A percentile compares a stretch with the other conserved stretches of the same genome.
These are phyloP conservation scores for Moelleriella libera DNA, from an alignment of 2,329 filamentous ascomycete genomes.

Conservation along the genomic window DNA sequence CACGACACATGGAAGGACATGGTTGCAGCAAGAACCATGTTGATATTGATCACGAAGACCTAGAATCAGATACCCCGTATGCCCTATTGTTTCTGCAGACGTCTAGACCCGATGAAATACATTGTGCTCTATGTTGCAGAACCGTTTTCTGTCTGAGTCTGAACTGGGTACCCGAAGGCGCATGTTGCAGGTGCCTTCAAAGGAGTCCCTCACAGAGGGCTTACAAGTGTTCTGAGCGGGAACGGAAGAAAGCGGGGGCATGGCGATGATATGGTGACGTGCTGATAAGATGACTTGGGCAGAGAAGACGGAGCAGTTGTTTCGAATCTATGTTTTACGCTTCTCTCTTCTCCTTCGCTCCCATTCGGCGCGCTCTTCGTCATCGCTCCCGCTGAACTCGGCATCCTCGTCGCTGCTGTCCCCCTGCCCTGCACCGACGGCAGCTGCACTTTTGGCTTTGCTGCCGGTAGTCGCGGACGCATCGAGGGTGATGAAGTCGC, in stretches of 20 bases:
- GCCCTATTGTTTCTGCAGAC: slow-evolving; percentile 1
- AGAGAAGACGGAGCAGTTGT: no score
- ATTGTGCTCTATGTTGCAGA: no score
- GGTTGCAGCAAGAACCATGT: neutral
- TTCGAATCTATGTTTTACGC: slow-evolving; percentile 8
- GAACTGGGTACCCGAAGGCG: no score
- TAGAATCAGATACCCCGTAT: slow-evolving; percentile 4
- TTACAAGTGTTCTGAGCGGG: no score
- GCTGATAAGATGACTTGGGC: no score
- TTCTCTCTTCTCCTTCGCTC: slow-evolving; percentile 35
- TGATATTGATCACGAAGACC: neutral
- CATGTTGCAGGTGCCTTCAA: no score
- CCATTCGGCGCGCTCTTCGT: slow-evolving; percentile 49
- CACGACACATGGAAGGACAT: neutral
- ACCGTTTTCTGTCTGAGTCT: no score
- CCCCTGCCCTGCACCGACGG: no score
- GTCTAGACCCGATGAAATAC: neutral
- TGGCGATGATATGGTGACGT: no score
- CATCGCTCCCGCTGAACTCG: slow-evolving; percentile 50
- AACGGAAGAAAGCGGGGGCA: no score
- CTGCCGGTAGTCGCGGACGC: neutral
- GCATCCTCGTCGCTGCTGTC: slow-evolving; percentile 29
- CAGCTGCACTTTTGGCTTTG: neutral
- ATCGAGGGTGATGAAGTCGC: slow-evolving; percentile 36
- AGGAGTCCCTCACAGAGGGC: no score